These are phyloP conservation scores for Fraxinus paxiana DNA, from an alignment of 305 asterid species.

Conservation along the genomic window DNA sequence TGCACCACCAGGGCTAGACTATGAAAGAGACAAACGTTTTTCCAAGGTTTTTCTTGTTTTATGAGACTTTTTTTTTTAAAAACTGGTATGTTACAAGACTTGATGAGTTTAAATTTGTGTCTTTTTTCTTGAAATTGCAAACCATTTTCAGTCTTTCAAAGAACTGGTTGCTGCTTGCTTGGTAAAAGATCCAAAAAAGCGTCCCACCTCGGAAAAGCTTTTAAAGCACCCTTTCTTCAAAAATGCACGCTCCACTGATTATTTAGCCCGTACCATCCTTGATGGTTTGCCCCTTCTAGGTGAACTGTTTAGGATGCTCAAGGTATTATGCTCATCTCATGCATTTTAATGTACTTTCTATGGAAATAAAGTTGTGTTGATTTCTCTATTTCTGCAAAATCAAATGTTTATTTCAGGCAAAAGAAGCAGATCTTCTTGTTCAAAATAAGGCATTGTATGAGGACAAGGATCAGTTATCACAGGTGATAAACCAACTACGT, in stretches of 20 bases:
- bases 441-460: slow-evolving; percentile 70
- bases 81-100: neutral
- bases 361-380: slow-evolving; percentile 1
- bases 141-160: slow-evolving; percentile 63
- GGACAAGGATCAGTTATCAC: slow-evolving; percentile 92
- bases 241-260: slow-evolving; percentile 66
- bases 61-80: slow-evolving; percentile 10
- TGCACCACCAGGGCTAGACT: slow-evolving; percentile 99
- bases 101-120: slow-evolving; percentile 27
- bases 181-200: slow-evolving; percentile 97
- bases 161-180: slow-evolving; percentile 94
- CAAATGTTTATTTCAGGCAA: slow-evolving; percentile 52
- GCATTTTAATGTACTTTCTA: slow-evolving; percentile 29
- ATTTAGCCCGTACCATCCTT: slow-evolving; percentile 60
- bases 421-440: slow-evolving; percentile 83
- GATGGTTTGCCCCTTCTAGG: slow-evolving; percentile 78
- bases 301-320: slow-evolving; percentile 89
- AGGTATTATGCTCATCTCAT: slow-evolving; percentile 59
- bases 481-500: slow-evolving; percentile 48
- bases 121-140: slow-evolving; percentile 28
- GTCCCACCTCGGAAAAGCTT: slow-evolving; percentile 88
- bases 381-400: slow-evolving; percentile 13
- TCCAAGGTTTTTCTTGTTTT: slow-evolving; percentile 62
- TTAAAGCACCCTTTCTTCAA: slow-evolving; percentile 86
- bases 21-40: slow-evolving; percentile 87